Evolutionary conservation across 441 rosid species (phyloP).

Genomic region (Brassica balearica): DNA sequence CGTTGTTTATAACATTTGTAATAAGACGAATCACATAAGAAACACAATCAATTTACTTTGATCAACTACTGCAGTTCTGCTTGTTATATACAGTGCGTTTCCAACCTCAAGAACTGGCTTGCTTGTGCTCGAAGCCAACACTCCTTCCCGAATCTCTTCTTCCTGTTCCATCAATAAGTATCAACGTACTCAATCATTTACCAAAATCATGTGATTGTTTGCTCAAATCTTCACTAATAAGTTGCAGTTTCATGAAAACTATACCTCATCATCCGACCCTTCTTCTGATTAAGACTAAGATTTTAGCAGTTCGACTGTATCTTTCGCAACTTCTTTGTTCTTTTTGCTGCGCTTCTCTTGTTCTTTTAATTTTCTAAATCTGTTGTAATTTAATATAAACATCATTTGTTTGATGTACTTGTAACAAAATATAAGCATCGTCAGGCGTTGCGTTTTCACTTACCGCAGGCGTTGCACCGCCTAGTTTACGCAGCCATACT

Average conservation of each 20-base stretch:
- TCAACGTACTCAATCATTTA: not conserved
- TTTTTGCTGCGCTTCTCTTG: slow-evolving; percentile 62
- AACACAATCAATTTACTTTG: slow-evolving; percentile 30
- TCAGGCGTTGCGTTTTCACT: too few relatives aligned
- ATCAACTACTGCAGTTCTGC: slow-evolving; percentile 15
- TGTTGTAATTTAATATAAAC: slow-evolving; percentile 41
- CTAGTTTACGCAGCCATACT: too few relatives aligned
- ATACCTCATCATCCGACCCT: slow-evolving; percentile 60
- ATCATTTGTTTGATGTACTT: not conserved
- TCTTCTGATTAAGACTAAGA: slow-evolving; percentile 64
- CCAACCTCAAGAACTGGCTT: slow-evolving; percentile 64
- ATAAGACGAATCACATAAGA: slow-evolving; percentile 18
- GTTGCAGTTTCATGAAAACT: not conserved
- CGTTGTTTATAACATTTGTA: slow-evolving; percentile 25
- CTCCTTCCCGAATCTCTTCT: slow-evolving; percentile 69
- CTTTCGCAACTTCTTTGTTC: slow-evolving; percentile 64
- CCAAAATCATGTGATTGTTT: not conserved
- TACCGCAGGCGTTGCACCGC: too few relatives aligned
- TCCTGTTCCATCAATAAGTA: slow-evolving; percentile 48
- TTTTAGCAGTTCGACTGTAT: slow-evolving; percentile 52
- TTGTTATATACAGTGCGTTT: slow-evolving; percentile 70
- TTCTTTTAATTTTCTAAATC: slow-evolving; percentile 77
- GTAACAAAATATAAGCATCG: not conserved
- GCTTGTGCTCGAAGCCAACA: slow-evolving; percentile 62
- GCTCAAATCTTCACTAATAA: not conserved